These are phyloP conservation scores for Ajuga reptans DNA, from an alignment of 305 asterid species.

Conservation along the genomic window DNA sequence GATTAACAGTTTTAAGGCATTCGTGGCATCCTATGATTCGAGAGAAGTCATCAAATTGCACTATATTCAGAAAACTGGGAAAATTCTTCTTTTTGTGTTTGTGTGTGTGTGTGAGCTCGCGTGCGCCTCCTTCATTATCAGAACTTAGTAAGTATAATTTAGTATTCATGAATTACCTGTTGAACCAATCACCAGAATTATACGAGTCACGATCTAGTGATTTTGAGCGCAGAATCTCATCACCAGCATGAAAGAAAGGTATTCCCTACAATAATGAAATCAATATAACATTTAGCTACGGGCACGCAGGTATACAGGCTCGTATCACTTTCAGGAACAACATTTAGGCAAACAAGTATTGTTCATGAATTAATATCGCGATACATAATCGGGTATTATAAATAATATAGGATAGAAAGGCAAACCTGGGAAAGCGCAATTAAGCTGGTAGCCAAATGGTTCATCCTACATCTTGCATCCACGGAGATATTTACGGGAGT, in stretches of 20 bases:
- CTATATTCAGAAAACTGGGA: background rate
- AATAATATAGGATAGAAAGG: slow-evolving; percentile 3
- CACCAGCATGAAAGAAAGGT: slow-evolving; percentile 95
- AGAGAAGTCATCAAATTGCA: background rate
- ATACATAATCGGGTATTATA: background rate
- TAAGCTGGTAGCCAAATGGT: slow-evolving; percentile 84
- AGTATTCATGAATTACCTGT: slow-evolving; percentile 45
- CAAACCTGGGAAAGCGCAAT: slow-evolving; percentile 92
- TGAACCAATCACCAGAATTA: slow-evolving; percentile 99
- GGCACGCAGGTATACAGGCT: background rate
- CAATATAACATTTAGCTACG: background rate
- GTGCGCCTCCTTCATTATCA: no score
- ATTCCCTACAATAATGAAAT: slow-evolving; percentile 51
- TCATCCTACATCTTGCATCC: slow-evolving; percentile 92
- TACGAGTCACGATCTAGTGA: slow-evolving; percentile 96
- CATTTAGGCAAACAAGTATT: background rate
- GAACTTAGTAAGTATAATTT: background rate
- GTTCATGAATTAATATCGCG: background rate
- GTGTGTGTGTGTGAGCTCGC: no score
- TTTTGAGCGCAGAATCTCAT: slow-evolving; percentile 94
- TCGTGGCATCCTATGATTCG: background rate
- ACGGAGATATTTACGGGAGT: slow-evolving; percentile 53
- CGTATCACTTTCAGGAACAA: background rate
- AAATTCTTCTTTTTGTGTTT: no score
- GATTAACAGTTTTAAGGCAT: background rate